These are phyloP conservation scores for Dendrothele bispora DNA, from an alignment of 768 basidiomycete species.

Conservation along the genomic window DNA sequence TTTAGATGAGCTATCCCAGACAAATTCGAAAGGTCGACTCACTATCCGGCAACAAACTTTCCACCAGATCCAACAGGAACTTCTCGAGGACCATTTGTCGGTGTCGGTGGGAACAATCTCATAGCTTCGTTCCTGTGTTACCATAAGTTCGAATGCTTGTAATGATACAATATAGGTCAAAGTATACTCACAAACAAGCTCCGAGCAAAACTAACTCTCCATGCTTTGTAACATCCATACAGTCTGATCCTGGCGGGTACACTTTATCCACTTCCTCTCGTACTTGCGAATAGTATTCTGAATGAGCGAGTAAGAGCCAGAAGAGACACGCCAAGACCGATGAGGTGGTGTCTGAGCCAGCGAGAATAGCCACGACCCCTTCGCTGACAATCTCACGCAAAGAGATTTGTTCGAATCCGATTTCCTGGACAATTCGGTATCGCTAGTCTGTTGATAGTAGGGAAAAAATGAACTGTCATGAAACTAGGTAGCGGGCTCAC, in stretches of 20 bases:
- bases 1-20: too few relatives aligned
- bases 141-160: neutral
- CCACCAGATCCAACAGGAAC: constrained; percentile 23
- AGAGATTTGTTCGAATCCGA: too few relatives aligned
- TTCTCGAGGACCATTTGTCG: constrained; percentile 32
- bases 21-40: neutral
- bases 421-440: too few relatives aligned
- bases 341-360: too few relatives aligned
- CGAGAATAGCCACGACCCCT: too few relatives aligned
- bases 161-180: too few relatives aligned
- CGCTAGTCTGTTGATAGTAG: too few relatives aligned
- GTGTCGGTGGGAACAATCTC: constrained; percentile 35
- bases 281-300: constrained; percentile 3
- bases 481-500: too few relatives aligned
- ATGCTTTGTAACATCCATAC: constrained; percentile 7
- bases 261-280: constrained; percentile 3
- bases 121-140: constrained; percentile 35
- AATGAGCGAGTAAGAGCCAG: too few relatives aligned
- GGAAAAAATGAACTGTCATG: too few relatives aligned
- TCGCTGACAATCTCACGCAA: too few relatives aligned
- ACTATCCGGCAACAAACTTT: constrained; percentile 29
- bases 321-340: too few relatives aligned
- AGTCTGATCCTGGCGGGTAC: constrained; percentile 5
- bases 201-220: constrained; percentile 31
- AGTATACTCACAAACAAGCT: constrained; percentile 35